Evolutionary conservation across 2,329 filamentous ascomycete genomes (phyloP).

Genomic region (Colletotrichum tropicicola): DNA sequence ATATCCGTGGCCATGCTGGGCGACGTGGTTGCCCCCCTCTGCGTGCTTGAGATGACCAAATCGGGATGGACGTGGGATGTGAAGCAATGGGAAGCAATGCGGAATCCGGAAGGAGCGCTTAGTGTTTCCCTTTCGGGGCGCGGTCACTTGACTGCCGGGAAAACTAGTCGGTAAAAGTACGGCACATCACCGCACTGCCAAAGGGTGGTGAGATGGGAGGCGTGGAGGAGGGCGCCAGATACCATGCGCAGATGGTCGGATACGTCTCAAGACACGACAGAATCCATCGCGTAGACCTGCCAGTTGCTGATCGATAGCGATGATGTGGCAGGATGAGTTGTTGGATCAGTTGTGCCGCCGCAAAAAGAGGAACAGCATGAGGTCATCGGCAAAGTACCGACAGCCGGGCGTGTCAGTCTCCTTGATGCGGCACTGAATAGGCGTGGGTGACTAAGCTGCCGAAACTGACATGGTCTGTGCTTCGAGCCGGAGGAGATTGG

Average conservation of each 20-base stretch:
- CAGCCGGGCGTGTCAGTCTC: no score
- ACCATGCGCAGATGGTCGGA: neutral
- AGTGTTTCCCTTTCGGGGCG: slow-evolving; percentile 5
- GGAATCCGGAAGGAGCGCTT: slow-evolving; percentile 25
- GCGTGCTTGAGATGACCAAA: slow-evolving; percentile 20
- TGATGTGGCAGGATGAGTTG: no score
- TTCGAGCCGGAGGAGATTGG: neutral
- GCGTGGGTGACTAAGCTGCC: neutral
- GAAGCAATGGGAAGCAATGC: slow-evolving; percentile 17
- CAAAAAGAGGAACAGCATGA: neutral
- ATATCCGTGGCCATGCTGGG: slow-evolving; percentile 8
- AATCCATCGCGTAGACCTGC: neutral
- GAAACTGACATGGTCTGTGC: neutral
- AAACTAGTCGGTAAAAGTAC: neutral
- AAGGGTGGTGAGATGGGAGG: no score
- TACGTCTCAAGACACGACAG: neutral
- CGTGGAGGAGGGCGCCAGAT: no score
- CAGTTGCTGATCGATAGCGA: neutral
- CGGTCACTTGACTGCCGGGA: slow-evolving; percentile 1
- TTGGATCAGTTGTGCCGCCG: no score
- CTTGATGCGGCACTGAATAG: no score
- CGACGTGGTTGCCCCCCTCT: neutral
- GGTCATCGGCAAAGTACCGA: neutral
- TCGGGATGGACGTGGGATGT: slow-evolving; percentile 18
- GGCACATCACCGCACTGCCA: neutral